Conservation (phyloP, 164 flowering plant genomes). For the Taxillus chinensis region DNA sequence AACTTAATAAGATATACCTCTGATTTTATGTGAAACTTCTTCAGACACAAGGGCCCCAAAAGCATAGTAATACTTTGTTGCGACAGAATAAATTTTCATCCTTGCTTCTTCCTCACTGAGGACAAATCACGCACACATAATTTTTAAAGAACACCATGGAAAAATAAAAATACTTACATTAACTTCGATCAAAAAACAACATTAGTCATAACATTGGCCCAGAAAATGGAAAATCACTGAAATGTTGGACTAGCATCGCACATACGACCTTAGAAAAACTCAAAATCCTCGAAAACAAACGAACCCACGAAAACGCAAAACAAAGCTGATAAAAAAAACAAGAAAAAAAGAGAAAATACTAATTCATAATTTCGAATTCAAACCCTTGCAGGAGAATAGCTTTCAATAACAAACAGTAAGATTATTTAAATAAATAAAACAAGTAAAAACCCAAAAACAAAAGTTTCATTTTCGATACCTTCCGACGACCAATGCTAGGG, state of each 20-base stretch:
- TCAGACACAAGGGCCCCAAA: conserved; percentile 75
- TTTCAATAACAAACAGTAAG: no score
- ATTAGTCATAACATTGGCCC: no score
- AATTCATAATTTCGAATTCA: no score
- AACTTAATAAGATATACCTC: conserved; percentile 28
- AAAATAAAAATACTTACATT: neutral
- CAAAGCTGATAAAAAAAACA: no score
- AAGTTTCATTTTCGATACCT: conserved; percentile 29
- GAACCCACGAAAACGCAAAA: no score
- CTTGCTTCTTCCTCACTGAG: conserved; percentile 79
- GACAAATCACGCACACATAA: neutral
- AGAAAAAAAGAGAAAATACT: no score
- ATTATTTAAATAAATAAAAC: neutral
- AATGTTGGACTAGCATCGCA: no score
- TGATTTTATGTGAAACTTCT: conserved; percentile 57
- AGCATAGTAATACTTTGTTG: conserved; percentile 61
- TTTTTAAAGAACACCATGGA: neutral
- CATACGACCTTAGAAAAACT: no score
- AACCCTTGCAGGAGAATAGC: no score
- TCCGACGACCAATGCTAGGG: conserved; percentile 63
- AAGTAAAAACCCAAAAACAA: neutral
- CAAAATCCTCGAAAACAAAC: no score
- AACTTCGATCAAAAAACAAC: no score
- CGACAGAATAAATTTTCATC: conserved; percentile 71
- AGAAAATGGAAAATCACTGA: no score